phyloP scores from a whole-genome alignment of 208 protist species.

The Trypanosoma rangeli region DNA sequence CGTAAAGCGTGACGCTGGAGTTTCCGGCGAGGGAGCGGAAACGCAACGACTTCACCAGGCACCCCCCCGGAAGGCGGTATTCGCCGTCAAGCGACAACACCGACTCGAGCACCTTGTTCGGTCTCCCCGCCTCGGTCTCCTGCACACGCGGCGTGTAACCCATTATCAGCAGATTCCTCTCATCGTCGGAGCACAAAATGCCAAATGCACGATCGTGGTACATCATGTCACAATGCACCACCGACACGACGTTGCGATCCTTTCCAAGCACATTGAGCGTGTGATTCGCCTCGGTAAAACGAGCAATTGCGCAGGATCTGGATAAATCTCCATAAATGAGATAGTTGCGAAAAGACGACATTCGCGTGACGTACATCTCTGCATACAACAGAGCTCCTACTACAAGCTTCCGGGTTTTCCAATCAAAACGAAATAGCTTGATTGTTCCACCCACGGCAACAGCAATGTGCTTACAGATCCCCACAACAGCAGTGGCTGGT shows the following conservation, averaged over 20 bases:
- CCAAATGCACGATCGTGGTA: slow-evolving; percentile 75
- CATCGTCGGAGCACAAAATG: slow-evolving; percentile 68
- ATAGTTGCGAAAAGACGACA: slow-evolving; percentile 75
- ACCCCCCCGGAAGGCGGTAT: slow-evolving; percentile 74
- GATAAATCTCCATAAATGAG: slow-evolving; percentile 82
- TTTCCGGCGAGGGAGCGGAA: slow-evolving; percentile 43
- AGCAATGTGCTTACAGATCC: slow-evolving; percentile 59
- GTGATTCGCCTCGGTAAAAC: slow-evolving; percentile 77
- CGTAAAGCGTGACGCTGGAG: slow-evolving; percentile 54
- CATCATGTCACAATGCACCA: slow-evolving; percentile 68
- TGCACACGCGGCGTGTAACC: slow-evolving; percentile 75
- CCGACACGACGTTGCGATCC: slow-evolving; percentile 58
- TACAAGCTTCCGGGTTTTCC: slow-evolving; percentile 43
- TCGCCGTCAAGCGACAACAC: slow-evolving; percentile 72
- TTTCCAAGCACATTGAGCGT: slow-evolving; percentile 75
- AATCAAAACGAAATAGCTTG: slow-evolving; percentile 79
- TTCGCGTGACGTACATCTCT: slow-evolving; percentile 73
- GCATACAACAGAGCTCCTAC: slow-evolving; percentile 82
- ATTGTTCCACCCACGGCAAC: slow-evolving; percentile 84
- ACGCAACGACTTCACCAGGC: slow-evolving; percentile 56
- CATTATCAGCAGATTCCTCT: slow-evolving; percentile 72
- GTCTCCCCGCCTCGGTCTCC: slow-evolving; percentile 24
- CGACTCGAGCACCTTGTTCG: slow-evolving; percentile 52
- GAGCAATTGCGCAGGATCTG: slow-evolving; percentile 60
- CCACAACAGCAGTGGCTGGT: slow-evolving; percentile 73